Percentiles rank a stretch among this genome's conserved stretches.
Evolutionary conservation across 257 asterid species (phyloP).

Genomic region (Gentiana dahurica): DNA sequence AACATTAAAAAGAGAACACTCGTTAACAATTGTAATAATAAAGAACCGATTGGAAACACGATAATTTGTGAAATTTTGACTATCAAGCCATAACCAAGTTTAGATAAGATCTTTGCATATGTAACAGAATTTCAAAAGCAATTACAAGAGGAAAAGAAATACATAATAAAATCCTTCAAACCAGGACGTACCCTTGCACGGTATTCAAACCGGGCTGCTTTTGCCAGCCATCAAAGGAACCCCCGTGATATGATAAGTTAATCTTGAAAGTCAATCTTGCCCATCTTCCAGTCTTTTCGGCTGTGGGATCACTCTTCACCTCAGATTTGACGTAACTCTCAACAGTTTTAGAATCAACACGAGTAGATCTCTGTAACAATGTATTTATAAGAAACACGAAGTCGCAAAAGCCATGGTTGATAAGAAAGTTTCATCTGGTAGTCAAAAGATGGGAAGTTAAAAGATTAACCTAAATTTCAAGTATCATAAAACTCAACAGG

Average conservation of each 20-base stretch:
- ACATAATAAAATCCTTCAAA: background rate
- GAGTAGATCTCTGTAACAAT: slow-evolving; percentile 23
- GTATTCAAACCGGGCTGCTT: slow-evolving; percentile 83
- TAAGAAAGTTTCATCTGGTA: no score
- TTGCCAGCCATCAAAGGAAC: slow-evolving; percentile 97
- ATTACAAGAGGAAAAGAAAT: background rate
- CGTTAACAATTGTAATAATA: no score
- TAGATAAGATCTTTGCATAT: no score
- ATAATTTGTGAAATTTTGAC: no score
- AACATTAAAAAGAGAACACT: background rate
- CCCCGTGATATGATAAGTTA: slow-evolving; percentile 73
- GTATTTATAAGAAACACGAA: slow-evolving; percentile 3
- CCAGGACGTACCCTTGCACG: slow-evolving; percentile 61
- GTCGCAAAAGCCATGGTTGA: background rate
- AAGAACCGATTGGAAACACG: no score
- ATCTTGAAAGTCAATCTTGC: slow-evolving; percentile 75
- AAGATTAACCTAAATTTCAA: no score
- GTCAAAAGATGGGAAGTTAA: no score
- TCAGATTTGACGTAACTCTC: slow-evolving; percentile 36
- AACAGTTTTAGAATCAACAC: slow-evolving; percentile 28
- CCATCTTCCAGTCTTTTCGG: slow-evolving; percentile 68
- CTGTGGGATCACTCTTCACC: slow-evolving; percentile 22
- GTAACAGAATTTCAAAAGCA: no score
- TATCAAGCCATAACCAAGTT: no score
- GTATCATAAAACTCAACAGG: no score